Evolutionary conservation across 192 early-diverging fungal genomes (phyloP), one percentile per base, ranked within the genome.

Genomic region (Backusella circina): DNA sequence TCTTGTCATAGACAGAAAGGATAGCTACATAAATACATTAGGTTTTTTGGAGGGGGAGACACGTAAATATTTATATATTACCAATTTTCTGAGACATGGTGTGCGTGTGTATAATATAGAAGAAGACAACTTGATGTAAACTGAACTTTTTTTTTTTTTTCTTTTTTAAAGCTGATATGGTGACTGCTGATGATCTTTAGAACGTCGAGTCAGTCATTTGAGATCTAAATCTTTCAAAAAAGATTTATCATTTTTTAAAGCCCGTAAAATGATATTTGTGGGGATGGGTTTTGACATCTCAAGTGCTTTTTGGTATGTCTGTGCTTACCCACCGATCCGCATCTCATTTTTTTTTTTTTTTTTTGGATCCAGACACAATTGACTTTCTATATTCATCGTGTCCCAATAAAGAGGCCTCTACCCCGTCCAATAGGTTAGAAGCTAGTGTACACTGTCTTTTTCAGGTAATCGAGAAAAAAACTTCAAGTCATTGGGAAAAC

Each of bases 1-100:
- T 96, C 88, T 99, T 99, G 90, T 99, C 96, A 82, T 95, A 98
- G 68, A 99, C 95, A 68, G 98, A 98, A 35, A 99, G 93, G 65
- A 94, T 90, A 73, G 93, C 93, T 90, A 72, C 68, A 33, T 3
- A 61, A 28, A 7, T 8, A 61, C 26, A 28, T 28, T 51, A 51
- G 8, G 3, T 12, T 12, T 3, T 1, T 44, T 8, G 15, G 6
- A 15, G 41, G 2, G 3, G 10, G 12, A 44, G 10, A 44, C 2
- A 44, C 10, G 7, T 15, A 44, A 44, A n/a, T n/a, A n/a, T 54
- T 54, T 28, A 0, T 21, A 28, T 26, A 23, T 61, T 61, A 61
- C 54, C 54, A 28, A 61, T 61, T 61, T 61, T 61, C 54, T 61
- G 54, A 26, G 54, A 61, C 54, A 61, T 61, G 23, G 54, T 61